These are phyloP conservation scores for Mrakia blollopis DNA, from an alignment of 768 basidiomycete species.

Conservation along the genomic window DNA sequence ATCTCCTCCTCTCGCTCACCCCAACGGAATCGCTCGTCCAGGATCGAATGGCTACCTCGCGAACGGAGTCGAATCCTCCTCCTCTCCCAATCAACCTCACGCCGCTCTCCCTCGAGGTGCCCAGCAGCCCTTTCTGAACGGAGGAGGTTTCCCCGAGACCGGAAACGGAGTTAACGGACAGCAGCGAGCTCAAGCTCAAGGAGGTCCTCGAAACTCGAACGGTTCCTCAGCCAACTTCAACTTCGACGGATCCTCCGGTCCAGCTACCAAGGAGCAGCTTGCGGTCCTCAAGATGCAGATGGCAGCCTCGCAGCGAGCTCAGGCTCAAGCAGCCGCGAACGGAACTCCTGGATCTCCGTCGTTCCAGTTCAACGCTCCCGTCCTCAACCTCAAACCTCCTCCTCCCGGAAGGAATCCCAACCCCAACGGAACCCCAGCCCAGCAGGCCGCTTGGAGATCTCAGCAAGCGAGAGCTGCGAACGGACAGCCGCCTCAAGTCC, in stretches of 20 bases:
- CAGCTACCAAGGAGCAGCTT: conserved; percentile 11
- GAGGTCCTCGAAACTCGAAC: neutral
- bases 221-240: conserved; percentile 1
- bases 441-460: conserved; percentile 20
- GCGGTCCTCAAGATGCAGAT: neutral
- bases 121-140: conserved; percentile 3
- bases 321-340: conserved; percentile 13
- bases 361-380: conserved; percentile 7
- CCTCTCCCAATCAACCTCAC: neutral
- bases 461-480: conserved; percentile 2
- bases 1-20: conserved; percentile 16
- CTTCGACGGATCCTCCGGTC: neutral
- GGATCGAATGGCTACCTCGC: conserved; percentile 11
- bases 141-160: conserved; percentile 7
- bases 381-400: conserved; percentile 23
- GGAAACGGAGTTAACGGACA: neutral
- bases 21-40: conserved; percentile 11
- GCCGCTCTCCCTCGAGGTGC: neutral
- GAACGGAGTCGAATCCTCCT: neutral
- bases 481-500: conserved; percentile 11
- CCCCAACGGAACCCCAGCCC: neutral
- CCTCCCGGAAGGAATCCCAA: conserved; percentile 18
- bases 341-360: neutral
- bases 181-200: neutral
- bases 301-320: conserved; percentile 11